These are phyloP conservation scores for Xylariales sp. DNA, from an alignment of 2,329 filamentous ascomycete genomes.

Conservation along the genomic window DNA sequence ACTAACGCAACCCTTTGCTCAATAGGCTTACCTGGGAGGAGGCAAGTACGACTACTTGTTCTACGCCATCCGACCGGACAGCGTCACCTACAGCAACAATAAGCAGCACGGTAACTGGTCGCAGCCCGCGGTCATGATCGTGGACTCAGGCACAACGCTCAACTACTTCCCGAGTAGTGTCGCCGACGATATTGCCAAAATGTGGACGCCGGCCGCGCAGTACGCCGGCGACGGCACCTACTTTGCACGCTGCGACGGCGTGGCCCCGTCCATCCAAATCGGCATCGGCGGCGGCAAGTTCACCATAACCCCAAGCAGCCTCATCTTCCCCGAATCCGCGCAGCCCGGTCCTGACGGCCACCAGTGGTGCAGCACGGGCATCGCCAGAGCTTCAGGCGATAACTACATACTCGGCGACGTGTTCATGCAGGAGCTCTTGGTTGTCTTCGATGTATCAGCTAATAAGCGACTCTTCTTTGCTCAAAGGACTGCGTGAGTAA, in stretches of 20 bases:
- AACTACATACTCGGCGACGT: slow-evolving; percentile 20
- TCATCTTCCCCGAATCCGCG: slow-evolving; percentile 24
- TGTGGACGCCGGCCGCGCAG: slow-evolving; percentile 19
- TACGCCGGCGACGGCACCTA: slow-evolving; percentile 16
- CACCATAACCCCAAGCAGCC: slow-evolving; percentile 24
- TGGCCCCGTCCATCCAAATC: slow-evolving; percentile 21
- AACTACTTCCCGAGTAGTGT: slow-evolving; percentile 24
- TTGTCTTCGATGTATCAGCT: no score
- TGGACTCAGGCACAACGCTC: slow-evolving; percentile 28
- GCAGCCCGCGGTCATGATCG: slow-evolving; percentile 18
- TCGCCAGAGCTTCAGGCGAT: slow-evolving; percentile 11
- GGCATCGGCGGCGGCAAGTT: slow-evolving; percentile 23
- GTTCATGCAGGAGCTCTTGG: slow-evolving; percentile 21
- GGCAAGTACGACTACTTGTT: slow-evolving; percentile 26
- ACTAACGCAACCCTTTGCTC: no score
- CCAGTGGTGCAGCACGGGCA: slow-evolving; percentile 22
- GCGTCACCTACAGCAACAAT: slow-evolving; percentile 15
- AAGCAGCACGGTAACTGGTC: slow-evolving; percentile 9
- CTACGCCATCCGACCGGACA: slow-evolving; percentile 20
- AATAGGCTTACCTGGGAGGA: no score
- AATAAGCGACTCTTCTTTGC: no score
- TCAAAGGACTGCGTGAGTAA: no score
- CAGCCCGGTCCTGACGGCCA: slow-evolving; percentile 14
- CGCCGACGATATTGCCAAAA: slow-evolving; percentile 22
- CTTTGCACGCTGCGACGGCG: slow-evolving; percentile 22